Evolutionary conservation across 208 protist genomes (phyloP), one percentile per base, ranked within the genome.

Genomic region (Pavlovales sp.): DNA sequence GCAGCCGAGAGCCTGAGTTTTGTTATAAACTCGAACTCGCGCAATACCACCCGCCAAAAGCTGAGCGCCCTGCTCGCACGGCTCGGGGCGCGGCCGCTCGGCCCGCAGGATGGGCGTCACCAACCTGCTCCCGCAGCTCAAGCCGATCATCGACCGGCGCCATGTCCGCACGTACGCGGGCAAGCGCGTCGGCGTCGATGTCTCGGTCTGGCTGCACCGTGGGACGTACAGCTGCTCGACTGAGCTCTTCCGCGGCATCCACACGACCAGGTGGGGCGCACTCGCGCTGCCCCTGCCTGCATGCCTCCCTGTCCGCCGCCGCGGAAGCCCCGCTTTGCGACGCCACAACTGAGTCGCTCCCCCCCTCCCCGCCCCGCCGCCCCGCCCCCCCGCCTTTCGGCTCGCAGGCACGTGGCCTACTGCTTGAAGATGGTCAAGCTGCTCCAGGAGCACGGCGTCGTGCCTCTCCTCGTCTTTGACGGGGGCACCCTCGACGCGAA

Each of bases 381-480:
- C 44, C 44, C 44, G 44, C 44, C 11, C 44, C 44, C 44, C 11
- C 44, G 44, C 44, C 44, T 20, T 7, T 57, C 86, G 71, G 86
- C 44, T 7, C 5, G 22, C 26, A 71, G 57, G 57, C 57, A 93
- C 85, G 89, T 96, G 47, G n/a, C 79, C 7, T 96, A 90, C 86
- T 95, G 93, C 82, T 67, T 95, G 14, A 86, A 90, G 36, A 85
- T 92, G n/a, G 89, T 97, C 30, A 81, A 92, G 39, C 84, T 98
- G 90, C 83, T 98, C 8, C 32, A 77, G 38, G 20, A 91, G 20
- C 36, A 92, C 77, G 86, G 92, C 34, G 80, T 98, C 0, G 91
- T 75, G 39, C 97, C 96, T 18, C 81, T 98, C 0, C 22, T 98
- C n/a, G 95, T 98, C 26, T 98, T 98, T 91, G 97, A 98, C 88